Evolutionary conservation across 306 rosid genomes (phyloP), one percentile per base, ranked within the genome.

Genomic region (Rosa persica): DNA sequence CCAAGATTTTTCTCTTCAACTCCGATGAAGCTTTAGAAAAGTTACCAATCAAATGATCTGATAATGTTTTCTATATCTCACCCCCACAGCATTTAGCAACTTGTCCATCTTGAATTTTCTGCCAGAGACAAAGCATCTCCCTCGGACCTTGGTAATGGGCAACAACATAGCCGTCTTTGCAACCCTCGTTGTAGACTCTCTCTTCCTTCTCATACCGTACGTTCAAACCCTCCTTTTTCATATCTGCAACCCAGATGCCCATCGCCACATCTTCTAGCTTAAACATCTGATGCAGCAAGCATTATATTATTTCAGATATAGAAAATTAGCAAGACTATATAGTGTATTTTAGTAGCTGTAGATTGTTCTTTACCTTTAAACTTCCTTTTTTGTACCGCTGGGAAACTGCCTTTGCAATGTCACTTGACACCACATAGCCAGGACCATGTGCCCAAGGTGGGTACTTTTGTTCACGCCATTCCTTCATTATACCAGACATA

Each of bases 371-470:
- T 64, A 93, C 99, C 98, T 93, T 96, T 80, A 96, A 89, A 73
- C 83, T 80, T 71, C 91, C 89, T n/a, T 88, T 86, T 76, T 79
- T 79, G 82, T 91, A 86, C 78, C 84, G 90, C 82, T 58, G 70
- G 72, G 88, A 87, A n/a, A 93, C 90, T 12, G 85, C 78, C 73
- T 76, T 89, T 70, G 99, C 98, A 81, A 96, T 89, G 83, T 96
- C 98, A 51, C 77, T 83, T 13, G 99, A 87, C 77, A 96, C 85
- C 49, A 96, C 98, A 82, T 96, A 96, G 22, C 99, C 98, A 20
- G 99, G 99, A 81, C 99, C 99, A 73, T 96, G 97, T 40, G 99
- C 99, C 98, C 98, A 96, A 27, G 98, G 92, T 43, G 99, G 99
- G 85, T 96, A 96, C 22, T 84, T 88, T 25, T 80, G 86, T 81